A percentile compares a stretch with the other conserved stretches of the same genome.
phyloP scores from a whole-genome alignment of 257 asterid species.

The Solanum pimpinellifolium region DNA sequence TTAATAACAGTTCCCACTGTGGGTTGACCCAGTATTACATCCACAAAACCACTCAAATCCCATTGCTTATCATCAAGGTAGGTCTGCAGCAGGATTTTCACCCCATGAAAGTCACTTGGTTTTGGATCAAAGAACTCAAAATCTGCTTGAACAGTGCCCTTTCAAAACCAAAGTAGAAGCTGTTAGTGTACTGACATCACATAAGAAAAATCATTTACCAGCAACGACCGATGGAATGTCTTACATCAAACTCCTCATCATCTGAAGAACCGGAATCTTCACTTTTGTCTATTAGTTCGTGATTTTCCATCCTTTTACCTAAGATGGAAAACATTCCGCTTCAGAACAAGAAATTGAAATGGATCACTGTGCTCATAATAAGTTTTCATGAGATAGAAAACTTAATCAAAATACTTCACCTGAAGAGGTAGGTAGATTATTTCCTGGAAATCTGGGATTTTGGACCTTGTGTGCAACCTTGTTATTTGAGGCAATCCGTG shows the following conservation, averaged over 20 bases:
- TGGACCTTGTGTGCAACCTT: conserved; percentile 16
- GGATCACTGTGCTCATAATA: neutral
- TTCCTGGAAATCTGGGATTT: conserved; percentile 12
- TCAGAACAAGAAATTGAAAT: neutral
- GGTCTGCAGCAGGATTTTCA: conserved; percentile 61
- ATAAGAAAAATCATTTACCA: neutral
- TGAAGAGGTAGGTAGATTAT: conserved; percentile 17
- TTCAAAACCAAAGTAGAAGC: conserved; percentile 3
- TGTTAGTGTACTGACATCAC: neutral
- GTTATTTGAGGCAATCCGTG: conserved; percentile 26
- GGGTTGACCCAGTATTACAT: conserved; percentile 72
- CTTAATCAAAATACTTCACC: conserved; percentile 18
- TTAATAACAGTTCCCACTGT: conserved; percentile 86
- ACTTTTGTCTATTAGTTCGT: conserved; percentile 1
- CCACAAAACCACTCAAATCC: conserved; percentile 89
- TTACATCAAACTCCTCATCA: conserved; percentile 56
- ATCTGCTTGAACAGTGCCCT: conserved; percentile 89
- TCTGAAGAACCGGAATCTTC: conserved; percentile 43
- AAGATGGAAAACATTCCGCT: neutral
- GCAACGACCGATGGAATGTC: neutral
- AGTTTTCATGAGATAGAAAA: neutral
- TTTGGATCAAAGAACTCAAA: conserved; percentile 92
- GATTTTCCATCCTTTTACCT: conserved; percentile 25
- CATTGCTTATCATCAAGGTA: conserved; percentile 67
- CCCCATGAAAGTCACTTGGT: conserved; percentile 80